Evolutionary conservation across 2,329 filamentous ascomycete genomes (phyloP), one percentile per base, ranked within the genome.

Genomic region (Emergomyces orientalis): DNA sequence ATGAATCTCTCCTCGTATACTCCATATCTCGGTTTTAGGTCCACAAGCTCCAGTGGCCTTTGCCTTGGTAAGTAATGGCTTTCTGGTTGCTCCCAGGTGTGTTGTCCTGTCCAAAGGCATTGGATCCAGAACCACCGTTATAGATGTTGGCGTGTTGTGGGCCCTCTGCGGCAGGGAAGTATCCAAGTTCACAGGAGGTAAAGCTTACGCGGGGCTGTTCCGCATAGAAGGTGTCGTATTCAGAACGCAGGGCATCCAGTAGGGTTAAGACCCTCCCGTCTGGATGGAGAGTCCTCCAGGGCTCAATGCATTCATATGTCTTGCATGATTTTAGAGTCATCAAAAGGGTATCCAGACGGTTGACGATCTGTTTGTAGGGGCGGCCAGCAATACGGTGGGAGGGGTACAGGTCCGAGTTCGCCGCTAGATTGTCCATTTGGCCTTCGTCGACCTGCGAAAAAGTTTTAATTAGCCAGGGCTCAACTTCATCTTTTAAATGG

Each of bases 311-410:
- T 0, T 77, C 76, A 11, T 74, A 67, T 9, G 78, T 81, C 68
- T 82, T 81, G 72, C 85, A 87, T 3, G 82, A 82, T 73, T 87
- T 87, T 30, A 85, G 75, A 1, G 86, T 82, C 64, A 87, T 74
- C 56, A 86, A 76, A 1, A 88, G 75, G 2, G 83, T 75, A 65
- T 87, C 84, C 0, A 88, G 77, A 2, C 84, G 80, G 27, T 76
- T 73, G 2, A 81, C 67, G 0, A 84, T 74, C 60, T 79, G 76
- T 6, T 66, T 56, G 72, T 67, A 5, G 6, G 43, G 43, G 22
- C 43, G 43, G 9, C 43, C 74, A 74, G 7, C 77, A 68, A n/a
- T 39, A 14, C 37, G 37, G 37, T 39, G 37, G 37, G 3, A 2
- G 37, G 37, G 37, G 37, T 39, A 39, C 11, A 39, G 37, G 37